Evolutionary conservation across 2,329 filamentous ascomycete genomes (phyloP).

Genomic region (Pezicula radicicola): DNA sequence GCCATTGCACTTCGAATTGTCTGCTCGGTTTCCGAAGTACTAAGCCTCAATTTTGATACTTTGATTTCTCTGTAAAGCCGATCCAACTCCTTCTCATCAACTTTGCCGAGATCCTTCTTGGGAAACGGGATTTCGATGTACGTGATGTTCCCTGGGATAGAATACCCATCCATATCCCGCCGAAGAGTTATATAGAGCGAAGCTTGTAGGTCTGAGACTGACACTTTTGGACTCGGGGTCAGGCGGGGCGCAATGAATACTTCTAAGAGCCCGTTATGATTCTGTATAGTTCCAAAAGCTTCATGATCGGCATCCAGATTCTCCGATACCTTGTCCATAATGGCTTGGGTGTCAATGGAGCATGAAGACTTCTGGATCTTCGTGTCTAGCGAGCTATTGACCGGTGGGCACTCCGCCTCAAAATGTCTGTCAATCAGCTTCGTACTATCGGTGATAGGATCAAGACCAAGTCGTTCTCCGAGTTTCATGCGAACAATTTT

Average conservation of each 20-base stretch:
- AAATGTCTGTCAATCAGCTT: constrained; percentile 42
- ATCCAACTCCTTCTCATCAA: neutral
- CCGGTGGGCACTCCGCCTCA: constrained; percentile 45
- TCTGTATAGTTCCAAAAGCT: neutral
- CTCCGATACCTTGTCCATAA: constrained; percentile 10
- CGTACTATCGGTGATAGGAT: constrained; percentile 40
- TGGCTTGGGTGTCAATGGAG: constrained; percentile 24
- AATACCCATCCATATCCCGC: constrained; percentile 6
- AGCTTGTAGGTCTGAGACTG: neutral
- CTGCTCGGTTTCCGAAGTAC: constrained; percentile 24
- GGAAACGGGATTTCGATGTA: constrained; percentile 7
- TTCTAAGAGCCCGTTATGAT: constrained; percentile 2
- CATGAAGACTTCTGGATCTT: constrained; percentile 35
- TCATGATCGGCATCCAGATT: constrained; percentile 4
- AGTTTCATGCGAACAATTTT: constrained; percentile 53
- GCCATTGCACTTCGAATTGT: constrained; percentile 43
- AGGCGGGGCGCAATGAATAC: constrained; percentile 4
- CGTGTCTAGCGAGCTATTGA: constrained; percentile 41
- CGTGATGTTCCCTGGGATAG: constrained; percentile 3
- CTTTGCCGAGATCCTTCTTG: neutral
- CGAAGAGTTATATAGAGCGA: neutral
- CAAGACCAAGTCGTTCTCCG: constrained; percentile 42
- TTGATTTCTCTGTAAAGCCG: neutral
- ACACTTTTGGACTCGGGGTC: neutral
- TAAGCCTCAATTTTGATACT: neutral